Evolutionary conservation across 129 eudicot genomes (phyloP), one percentile per base, ranked within the genome.

Genomic region (Helianthus tuberosus): DNA sequence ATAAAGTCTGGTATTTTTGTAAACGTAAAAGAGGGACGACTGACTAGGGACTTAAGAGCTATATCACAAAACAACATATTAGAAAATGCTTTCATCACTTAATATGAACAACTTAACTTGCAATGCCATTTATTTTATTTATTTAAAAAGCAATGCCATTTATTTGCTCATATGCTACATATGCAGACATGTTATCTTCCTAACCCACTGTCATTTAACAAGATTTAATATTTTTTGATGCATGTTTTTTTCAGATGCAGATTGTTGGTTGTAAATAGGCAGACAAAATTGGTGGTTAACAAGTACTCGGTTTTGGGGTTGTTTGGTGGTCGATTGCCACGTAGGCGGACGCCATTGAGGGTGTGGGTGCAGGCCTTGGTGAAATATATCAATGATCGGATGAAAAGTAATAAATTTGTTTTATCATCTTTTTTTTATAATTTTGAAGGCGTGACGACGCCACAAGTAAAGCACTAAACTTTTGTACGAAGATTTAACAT

Each of bases 321-420:
- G 53, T 94, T 62, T 94, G 99, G 97, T 94, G 99, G 99, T 94
- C 99, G 3, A n/a, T 86, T 53, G 99, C 99, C n/a, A n/a, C n/a
- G n/a, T n/a, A n/a, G n/a, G n/a, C n/a, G n/a, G n/a, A n/a, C n/a
- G n/a, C n/a, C n/a, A n/a, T n/a, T n/a, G n/a, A n/a, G n/a, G n/a
- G n/a, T n/a, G n/a, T n/a, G n/a, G n/a, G n/a, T n/a, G n/a, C n/a
- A n/a, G n/a, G n/a, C n/a, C n/a, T n/a, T n/a, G n/a, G n/a, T n/a
- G n/a, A n/a, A n/a, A n/a, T n/a, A n/a, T n/a, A n/a, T n/a, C n/a
- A n/a, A n/a, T n/a, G n/a, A n/a, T n/a, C n/a, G n/a, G n/a, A n/a
- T n/a, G n/a, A n/a, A n/a, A n/a, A n/a, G n/a, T n/a, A n/a, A n/a
- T n/a, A n/a, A n/a, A n/a, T n/a, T n/a, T n/a, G n/a, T n/a, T n/a